Evolutionary conservation across 1,284 basidiomycete species (phyloP).

Genomic region (Grifola frondosa): DNA sequence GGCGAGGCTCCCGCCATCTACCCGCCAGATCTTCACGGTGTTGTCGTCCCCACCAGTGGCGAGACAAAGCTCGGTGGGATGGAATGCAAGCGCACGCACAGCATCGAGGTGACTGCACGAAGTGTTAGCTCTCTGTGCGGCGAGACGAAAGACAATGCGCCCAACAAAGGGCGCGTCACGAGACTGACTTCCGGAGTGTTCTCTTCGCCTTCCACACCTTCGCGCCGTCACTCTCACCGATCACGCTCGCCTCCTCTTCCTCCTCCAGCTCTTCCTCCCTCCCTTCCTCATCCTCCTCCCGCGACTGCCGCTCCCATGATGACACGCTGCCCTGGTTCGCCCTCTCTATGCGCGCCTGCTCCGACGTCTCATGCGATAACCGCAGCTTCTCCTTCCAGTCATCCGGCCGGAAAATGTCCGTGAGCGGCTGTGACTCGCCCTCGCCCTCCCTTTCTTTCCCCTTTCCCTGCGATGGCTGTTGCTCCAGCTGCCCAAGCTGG

Average conservation of each 20-base stretch:
- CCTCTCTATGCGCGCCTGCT: conserved; percentile 35
- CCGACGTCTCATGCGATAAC: conserved; percentile 55
- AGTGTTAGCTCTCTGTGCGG: conserved; percentile 23
- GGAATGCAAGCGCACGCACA: conserved; percentile 87
- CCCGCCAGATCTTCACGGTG: conserved; percentile 94
- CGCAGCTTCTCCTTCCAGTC: conserved; percentile 82
- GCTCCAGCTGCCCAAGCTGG: conserved; percentile 22
- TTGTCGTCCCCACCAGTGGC: conserved; percentile 94
- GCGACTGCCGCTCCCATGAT: conserved; percentile 42
- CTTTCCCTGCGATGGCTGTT: conserved; percentile 34
- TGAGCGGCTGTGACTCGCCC: conserved; percentile 56
- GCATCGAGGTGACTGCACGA: conserved; percentile 84
- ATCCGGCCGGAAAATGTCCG: conserved; percentile 86
- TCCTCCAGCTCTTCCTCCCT: conserved; percentile 41
- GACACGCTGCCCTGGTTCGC: conserved; percentile 26
- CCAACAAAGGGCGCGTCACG: conserved; percentile 17
- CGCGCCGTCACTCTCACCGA: conserved; percentile 62
- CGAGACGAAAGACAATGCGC: conserved; percentile 8
- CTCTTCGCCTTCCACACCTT: conserved; percentile 84
- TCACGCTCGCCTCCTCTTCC: conserved; percentile 58
- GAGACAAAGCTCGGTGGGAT: conserved; percentile 78
- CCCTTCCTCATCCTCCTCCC: conserved; percentile 55
- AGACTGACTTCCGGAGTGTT: conserved; percentile 81
- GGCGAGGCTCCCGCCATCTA: conserved; percentile 71
- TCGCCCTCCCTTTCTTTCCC: conserved; percentile 48